These are phyloP conservation scores for Trichophyton simii DNA, from an alignment of 2,329 filamentous ascomycete genomes.

Conservation along the genomic window DNA sequence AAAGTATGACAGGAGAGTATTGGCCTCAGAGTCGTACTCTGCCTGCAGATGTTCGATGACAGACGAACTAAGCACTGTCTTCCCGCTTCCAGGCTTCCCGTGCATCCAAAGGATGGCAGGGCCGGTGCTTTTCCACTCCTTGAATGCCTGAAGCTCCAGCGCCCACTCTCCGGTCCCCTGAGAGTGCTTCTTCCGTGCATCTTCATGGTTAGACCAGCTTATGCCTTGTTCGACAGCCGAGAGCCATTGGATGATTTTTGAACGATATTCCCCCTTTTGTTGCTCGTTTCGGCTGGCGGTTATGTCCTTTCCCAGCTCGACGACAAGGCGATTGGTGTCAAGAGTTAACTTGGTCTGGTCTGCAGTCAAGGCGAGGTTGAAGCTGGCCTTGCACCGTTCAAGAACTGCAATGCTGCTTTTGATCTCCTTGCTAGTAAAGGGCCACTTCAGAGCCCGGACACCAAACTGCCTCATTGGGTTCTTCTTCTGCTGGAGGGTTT, in stretches of 20 bases:
- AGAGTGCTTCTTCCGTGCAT: not conserved
- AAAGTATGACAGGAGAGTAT: slow-evolving; percentile 17
- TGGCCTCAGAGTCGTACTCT: not conserved
- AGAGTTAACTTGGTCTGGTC: slow-evolving; percentile 16
- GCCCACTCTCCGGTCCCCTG: not conserved
- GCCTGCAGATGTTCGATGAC: slow-evolving; percentile 17
- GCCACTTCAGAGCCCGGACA: slow-evolving; percentile 22
- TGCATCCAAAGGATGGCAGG: slow-evolving; percentile 19
- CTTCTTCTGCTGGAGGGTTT: not conserved
- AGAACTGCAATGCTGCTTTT: slow-evolving; percentile 14
- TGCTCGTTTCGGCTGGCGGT: not conserved
- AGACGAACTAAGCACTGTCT: slow-evolving; percentile 22
- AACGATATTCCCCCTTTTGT: not conserved
- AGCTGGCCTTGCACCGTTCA: slow-evolving; percentile 17
- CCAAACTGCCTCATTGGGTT: slow-evolving; percentile 16
- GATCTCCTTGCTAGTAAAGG: slow-evolving; percentile 19
- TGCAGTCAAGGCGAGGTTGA: slow-evolving; percentile 18
- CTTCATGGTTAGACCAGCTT: not conserved
- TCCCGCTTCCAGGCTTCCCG: slow-evolving; percentile 21
- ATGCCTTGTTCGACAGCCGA: not conserved
- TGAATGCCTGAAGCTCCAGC: not conserved
- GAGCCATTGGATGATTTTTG: not conserved
- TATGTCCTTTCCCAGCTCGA: not conserved
- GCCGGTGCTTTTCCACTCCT: not conserved
- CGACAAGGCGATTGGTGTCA: not conserved